Conservation (phyloP, 1,139 yeast genomes). For the Scheffersomyces segobiensis region DNA sequence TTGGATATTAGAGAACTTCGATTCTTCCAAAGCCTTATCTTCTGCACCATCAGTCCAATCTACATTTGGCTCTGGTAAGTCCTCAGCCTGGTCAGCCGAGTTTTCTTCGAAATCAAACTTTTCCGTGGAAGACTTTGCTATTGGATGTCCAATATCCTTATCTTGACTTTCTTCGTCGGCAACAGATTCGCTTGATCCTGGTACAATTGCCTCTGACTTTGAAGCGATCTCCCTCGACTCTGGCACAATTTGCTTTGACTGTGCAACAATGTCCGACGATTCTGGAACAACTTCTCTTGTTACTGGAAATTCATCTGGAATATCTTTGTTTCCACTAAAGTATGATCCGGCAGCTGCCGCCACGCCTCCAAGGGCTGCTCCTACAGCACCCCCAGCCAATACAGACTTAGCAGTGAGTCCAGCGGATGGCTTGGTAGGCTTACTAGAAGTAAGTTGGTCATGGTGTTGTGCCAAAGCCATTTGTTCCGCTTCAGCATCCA, state of each 20-base stretch:
- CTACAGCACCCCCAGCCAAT: conserved; percentile 27
- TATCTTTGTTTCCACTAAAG: conserved; percentile 3
- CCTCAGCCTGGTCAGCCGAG: background rate
- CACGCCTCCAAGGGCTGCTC: conserved; percentile 25
- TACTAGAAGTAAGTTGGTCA: conserved; percentile 23
- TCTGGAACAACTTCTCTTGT: background rate
- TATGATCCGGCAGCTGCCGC: conserved; percentile 17
- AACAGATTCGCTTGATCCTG: background rate
- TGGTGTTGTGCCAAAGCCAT: conserved; percentile 28
- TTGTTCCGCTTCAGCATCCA: conserved; percentile 9
- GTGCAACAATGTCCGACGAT: background rate
- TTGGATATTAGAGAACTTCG: conserved; percentile 2
- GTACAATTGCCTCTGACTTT: conserved; percentile 14
- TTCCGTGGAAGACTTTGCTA: background rate
- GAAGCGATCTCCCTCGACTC: conserved; percentile 17
- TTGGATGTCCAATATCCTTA: background rate
- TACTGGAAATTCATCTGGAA: conserved; percentile 1
- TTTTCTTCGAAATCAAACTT: background rate
- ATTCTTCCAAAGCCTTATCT: conserved; percentile 4
- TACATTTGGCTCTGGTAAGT: background rate
- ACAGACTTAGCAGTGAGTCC: conserved; percentile 7
- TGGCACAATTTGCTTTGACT: background rate
- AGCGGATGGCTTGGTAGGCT: conserved; percentile 2
- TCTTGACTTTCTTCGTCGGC: background rate
- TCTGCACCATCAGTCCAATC: background rate